Evolutionary conservation across 1,139 yeast genomes (phyloP), one percentile per base, ranked within the genome.

Genomic region (Yamadazyma buinensis): DNA sequence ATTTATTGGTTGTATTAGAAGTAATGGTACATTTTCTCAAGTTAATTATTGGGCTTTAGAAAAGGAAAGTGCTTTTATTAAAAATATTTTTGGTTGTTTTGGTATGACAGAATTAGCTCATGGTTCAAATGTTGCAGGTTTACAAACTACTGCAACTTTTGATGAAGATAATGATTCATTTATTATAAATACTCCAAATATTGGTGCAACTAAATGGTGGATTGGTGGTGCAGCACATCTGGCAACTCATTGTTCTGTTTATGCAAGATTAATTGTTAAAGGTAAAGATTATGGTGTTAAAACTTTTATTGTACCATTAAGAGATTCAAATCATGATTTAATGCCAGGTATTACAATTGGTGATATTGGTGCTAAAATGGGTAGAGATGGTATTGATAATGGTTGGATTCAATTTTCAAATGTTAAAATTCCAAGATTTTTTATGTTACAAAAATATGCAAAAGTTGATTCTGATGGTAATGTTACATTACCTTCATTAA

Each of bases 131-230:
- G 96, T 88, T 26, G 95, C 95, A 12, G 94, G 86, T 30, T 68
- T 87, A 44, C 95, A 88, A 61, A 88, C 96, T 15, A 84, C 90
- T 22, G 95, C 96, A 13, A 80, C 84, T 30, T 88, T 75, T 57
- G 84, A 86, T 55, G 68, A 70, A 34, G 65, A 62, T 12, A 72
- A 73, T 25, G 87, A 85, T 50, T 76, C 78, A 40, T 85, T 88
- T 48, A 59, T 75, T 37, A 79, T 88, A 48, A 79, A 85, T 57
- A 88, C 97, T 19, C 97, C 97, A 7, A 86, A 86, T 55, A 61
- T 84, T 40, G 88, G 92, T 35, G 96, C 96, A 28, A 86, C 96
- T 40, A 88, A 88, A 61, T 88, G 96, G 96, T 88, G 97, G 97
- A 88, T 88, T 52, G 97, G 96, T 34, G 97, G 97, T 54, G 96